Evolutionary conservation across 2,329 filamentous ascomycete species (phyloP).

Genomic region (Apiospora malaysiana): DNA sequence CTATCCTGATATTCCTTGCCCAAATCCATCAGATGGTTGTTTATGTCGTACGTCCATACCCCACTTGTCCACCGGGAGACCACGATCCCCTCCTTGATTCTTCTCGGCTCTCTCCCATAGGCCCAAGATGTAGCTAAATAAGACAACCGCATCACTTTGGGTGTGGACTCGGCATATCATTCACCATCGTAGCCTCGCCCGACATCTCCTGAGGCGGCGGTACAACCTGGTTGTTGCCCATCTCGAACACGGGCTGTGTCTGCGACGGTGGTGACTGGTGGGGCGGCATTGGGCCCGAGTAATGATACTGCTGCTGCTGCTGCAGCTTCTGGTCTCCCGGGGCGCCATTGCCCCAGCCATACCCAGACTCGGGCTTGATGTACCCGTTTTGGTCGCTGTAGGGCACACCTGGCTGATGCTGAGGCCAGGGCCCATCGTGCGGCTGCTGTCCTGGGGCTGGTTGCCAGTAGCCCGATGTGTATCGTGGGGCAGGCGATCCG

Average conservation of each 20-base stretch:
- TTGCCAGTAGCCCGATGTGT: conserved; percentile 23
- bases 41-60: neutral
- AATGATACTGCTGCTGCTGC: neutral
- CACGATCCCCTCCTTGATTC: neutral
- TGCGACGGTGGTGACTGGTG: neutral
- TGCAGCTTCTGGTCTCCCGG: neutral
- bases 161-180: neutral
- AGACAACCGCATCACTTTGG: neutral
- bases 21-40: neutral
- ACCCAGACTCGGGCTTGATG: neutral
- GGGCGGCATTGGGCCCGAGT: neutral
- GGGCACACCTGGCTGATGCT: neutral
- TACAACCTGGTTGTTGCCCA: neutral
- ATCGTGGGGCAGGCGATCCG: conserved; percentile 19
- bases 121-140: too few relatives aligned
- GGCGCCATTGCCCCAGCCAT: neutral
- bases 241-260: neutral
- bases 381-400: conserved; percentile 1
- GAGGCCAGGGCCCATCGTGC: neutral
- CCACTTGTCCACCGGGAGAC: neutral
- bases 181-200: neutral
- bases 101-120: too few relatives aligned
- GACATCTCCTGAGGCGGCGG: neutral
- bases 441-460: neutral
- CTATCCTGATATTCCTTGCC: too few relatives aligned